Conservation (phyloP, 768 basidiomycete species). For the Lentinula sp. region DNA sequence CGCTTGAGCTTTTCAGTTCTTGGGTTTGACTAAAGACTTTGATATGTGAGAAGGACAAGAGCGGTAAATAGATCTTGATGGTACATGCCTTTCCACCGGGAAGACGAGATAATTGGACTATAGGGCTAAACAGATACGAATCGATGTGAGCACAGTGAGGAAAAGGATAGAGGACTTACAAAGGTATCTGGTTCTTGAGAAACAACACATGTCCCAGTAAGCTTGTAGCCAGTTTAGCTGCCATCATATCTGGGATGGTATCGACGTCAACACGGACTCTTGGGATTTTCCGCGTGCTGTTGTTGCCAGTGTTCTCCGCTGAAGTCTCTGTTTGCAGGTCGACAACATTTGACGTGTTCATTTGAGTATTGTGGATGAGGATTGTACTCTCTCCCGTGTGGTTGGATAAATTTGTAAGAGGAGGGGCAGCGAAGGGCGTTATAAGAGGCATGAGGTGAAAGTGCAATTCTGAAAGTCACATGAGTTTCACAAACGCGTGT, state of each 20-base stretch:
- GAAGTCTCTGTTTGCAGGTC: background rate
- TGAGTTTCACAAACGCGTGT: too few species aligned
- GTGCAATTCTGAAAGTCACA: too few species aligned
- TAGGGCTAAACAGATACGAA: slow-evolving; percentile 38
- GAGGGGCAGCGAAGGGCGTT: background rate
- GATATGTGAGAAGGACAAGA: background rate
- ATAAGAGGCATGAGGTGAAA: background rate
- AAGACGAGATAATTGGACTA: slow-evolving; percentile 56
- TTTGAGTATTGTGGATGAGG: background rate
- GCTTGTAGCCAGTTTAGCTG: slow-evolving; percentile 56
- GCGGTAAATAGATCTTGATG: background rate
- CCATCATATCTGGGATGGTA: slow-evolving; percentile 48
- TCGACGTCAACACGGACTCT: slow-evolving; percentile 42
- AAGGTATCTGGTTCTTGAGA: slow-evolving; percentile 72
- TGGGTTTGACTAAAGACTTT: slow-evolving; percentile 28
- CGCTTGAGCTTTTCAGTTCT: slow-evolving; percentile 47
- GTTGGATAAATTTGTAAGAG: background rate
- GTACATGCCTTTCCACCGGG: slow-evolving; percentile 37
- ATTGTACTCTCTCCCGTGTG: background rate
- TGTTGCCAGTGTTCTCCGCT: background rate
- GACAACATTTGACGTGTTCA: background rate
- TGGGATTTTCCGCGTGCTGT: slow-evolving; percentile 21
- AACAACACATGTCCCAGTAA: slow-evolving; percentile 69
- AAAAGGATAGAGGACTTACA: slow-evolving; percentile 40
- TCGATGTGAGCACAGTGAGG: background rate